Conservation (phyloP, 2,329 filamentous ascomycete species). For the Ophiostoma ips region DNA sequence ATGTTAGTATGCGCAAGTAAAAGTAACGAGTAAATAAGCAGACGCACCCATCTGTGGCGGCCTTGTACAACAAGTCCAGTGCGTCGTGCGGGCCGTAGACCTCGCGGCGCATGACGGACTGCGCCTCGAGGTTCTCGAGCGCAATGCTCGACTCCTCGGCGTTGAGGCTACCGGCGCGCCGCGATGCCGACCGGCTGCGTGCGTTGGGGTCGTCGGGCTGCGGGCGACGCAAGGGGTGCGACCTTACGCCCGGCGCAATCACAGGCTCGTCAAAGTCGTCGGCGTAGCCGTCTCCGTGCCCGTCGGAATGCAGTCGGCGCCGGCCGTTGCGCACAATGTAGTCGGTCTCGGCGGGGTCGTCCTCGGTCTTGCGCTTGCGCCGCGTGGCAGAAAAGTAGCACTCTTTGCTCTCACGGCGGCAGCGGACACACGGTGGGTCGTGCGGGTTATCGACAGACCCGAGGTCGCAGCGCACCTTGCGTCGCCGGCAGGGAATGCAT, state of each 20-base stretch:
- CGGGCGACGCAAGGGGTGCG: slow-evolving; percentile 53
- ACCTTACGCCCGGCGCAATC: slow-evolving; percentile 44
- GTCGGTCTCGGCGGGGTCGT: slow-evolving; percentile 35
- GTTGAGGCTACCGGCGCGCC: slow-evolving; percentile 24
- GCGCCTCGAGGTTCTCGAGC: slow-evolving; percentile 50
- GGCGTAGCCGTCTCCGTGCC: slow-evolving; percentile 23
- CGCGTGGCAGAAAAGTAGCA: slow-evolving; percentile 94
- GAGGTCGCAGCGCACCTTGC: slow-evolving; percentile 49
- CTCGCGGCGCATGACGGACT: slow-evolving; percentile 51
- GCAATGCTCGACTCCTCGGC: slow-evolving; percentile 42
- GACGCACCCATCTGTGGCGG: slow-evolving; percentile 46
- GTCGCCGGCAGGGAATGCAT: slow-evolving; percentile 46
- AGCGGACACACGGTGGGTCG: slow-evolving; percentile 86
- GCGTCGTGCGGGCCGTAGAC: slow-evolving; percentile 90
- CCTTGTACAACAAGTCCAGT: slow-evolving; percentile 80
- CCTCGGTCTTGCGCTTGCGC: slow-evolving; percentile 70
- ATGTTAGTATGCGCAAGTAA: background rate
- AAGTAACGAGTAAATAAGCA: background rate
- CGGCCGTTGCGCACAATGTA: slow-evolving; percentile 61
- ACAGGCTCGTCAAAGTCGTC: slow-evolving; percentile 31
- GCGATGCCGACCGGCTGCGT: slow-evolving; percentile 14
- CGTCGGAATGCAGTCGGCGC: slow-evolving; percentile 44
- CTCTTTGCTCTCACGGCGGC: slow-evolving; percentile 86
- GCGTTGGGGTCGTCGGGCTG: slow-evolving; percentile 17
- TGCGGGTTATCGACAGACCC: slow-evolving; percentile 82